Percentiles rank a stretch among this genome's conserved stretches.
phyloP scores from a whole-genome alignment of 2,329 filamentous ascomycete genomes.

The Decorospora gaudefroyi region DNA sequence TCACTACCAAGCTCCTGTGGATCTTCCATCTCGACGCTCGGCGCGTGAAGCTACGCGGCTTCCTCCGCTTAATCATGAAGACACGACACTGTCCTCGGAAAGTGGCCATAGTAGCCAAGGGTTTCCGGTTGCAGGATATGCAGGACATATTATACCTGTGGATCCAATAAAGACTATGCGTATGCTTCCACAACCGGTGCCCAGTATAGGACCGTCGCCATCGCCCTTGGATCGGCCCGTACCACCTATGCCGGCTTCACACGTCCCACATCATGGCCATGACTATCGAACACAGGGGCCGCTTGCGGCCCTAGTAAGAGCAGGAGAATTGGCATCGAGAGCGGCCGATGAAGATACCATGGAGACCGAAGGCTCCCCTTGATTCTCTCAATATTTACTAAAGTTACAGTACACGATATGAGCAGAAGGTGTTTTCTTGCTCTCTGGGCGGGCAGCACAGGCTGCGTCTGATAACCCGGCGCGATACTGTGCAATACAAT shows the following conservation, averaged over 20 bases:
- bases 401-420: slow-evolving; percentile 4
- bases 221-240: slow-evolving; percentile 41
- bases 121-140: slow-evolving; percentile 15
- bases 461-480: not conserved
- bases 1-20: slow-evolving; percentile 32
- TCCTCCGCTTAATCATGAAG: slow-evolving; percentile 46
- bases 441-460: not conserved
- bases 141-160: slow-evolving; percentile 25
- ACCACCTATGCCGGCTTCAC: slow-evolving; percentile 16
- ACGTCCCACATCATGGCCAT: slow-evolving; percentile 25
- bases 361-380: slow-evolving; percentile 30
- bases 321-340: slow-evolving; percentile 45
- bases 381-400: slow-evolving; percentile 11
- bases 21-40: slow-evolving; percentile 41
- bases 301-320: slow-evolving; percentile 46
- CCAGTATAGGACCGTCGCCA: slow-evolving; percentile 33
- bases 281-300: slow-evolving; percentile 44
- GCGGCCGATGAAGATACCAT: slow-evolving; percentile 39
- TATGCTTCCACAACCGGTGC: slow-evolving; percentile 47
- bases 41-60: slow-evolving; percentile 36
- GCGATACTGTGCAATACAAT: not conserved
- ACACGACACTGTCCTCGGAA: slow-evolving; percentile 49
- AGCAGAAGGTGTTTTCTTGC: slow-evolving; percentile 1
- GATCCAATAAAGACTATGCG: slow-evolving; percentile 44
- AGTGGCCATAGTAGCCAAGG: slow-evolving; percentile 36